Evolutionary conservation across 768 basidiomycete species (phyloP).

Genomic region (Mycena alexandri): DNA sequence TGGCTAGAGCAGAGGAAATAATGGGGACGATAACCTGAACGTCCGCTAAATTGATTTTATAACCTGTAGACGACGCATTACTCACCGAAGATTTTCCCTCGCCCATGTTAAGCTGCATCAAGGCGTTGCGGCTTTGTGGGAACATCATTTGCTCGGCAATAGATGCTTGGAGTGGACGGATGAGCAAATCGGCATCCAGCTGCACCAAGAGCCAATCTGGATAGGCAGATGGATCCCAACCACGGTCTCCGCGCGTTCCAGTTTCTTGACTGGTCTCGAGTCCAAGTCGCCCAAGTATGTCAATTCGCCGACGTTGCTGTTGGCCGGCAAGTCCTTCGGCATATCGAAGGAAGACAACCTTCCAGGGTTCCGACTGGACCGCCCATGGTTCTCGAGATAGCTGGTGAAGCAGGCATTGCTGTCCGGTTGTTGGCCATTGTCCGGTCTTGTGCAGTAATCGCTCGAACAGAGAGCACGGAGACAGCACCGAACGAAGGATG

Average conservation of each 20-base stretch:
- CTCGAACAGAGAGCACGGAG: background rate
- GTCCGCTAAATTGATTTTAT: background rate
- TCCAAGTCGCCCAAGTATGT: background rate
- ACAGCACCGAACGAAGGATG: background rate
- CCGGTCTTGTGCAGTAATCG: slow-evolving; percentile 4
- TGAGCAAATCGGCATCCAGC: slow-evolving; percentile 52
- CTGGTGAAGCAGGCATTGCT: slow-evolving; percentile 12
- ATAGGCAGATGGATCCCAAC: slow-evolving; percentile 39
- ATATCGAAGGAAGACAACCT: background rate
- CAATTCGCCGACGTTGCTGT: slow-evolving; percentile 13
- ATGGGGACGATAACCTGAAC: slow-evolving; percentile 60
- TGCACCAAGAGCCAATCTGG: slow-evolving; percentile 62
- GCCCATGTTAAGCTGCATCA: slow-evolving; percentile 70
- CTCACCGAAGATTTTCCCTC: slow-evolving; percentile 64
- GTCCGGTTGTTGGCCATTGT: slow-evolving; percentile 23
- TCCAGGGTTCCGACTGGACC: slow-evolving; percentile 6
- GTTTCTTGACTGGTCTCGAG: slow-evolving; percentile 6
- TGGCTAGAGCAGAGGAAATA: slow-evolving; percentile 53
- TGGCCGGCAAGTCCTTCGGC: background rate
- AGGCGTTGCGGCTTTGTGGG: slow-evolving; percentile 53
- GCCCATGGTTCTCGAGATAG: slow-evolving; percentile 13
- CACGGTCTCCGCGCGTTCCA: background rate
- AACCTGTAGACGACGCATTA: background rate
- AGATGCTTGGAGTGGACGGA: slow-evolving; percentile 55
- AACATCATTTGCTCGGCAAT: slow-evolving; percentile 46